These are phyloP conservation scores for Solanum sitiens DNA, from an alignment of 257 asterid genomes.

Conservation along the genomic window DNA sequence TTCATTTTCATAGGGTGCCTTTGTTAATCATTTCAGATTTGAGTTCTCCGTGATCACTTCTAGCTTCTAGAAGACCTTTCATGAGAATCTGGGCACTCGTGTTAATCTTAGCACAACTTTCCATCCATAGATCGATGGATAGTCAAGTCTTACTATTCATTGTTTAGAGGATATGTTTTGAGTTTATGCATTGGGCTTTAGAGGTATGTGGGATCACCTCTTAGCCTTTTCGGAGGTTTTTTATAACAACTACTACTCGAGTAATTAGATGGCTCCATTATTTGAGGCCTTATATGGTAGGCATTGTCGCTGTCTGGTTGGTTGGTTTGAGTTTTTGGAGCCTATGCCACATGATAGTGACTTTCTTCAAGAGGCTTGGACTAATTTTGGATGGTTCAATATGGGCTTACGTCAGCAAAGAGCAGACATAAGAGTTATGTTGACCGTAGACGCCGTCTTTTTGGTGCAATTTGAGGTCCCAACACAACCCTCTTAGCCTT, in stretches of 20 bases:
- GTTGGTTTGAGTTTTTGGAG: not conserved
- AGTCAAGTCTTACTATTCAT: too few relatives aligned
- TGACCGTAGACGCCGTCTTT: not conserved
- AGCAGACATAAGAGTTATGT: too few relatives aligned
- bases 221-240: too few relatives aligned
- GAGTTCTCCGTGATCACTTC: not conserved
- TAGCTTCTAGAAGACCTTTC: not conserved
- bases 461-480: not conserved
- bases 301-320: fast-evolving
- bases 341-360: not conserved
- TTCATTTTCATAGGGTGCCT: not conserved
- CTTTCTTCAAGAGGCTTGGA: not conserved
- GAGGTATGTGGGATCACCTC: too few relatives aligned
- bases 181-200: not conserved
- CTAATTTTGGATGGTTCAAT: not conserved
- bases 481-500: not conserved
- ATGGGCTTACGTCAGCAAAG: not conserved
- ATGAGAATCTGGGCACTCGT: not conserved
- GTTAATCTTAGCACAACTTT: not conserved
- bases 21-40: not conserved
- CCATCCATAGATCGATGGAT: not conserved
- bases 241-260: too few relatives aligned
- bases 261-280: too few relatives aligned
- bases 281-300: not conserved
- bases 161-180: not conserved